A percentile compares a stretch with the other conserved stretches of the same genome.
Conservation (phyloP, 2,329 filamentous ascomycete species). For the Colletotrichum lindemuthianum region DNA sequence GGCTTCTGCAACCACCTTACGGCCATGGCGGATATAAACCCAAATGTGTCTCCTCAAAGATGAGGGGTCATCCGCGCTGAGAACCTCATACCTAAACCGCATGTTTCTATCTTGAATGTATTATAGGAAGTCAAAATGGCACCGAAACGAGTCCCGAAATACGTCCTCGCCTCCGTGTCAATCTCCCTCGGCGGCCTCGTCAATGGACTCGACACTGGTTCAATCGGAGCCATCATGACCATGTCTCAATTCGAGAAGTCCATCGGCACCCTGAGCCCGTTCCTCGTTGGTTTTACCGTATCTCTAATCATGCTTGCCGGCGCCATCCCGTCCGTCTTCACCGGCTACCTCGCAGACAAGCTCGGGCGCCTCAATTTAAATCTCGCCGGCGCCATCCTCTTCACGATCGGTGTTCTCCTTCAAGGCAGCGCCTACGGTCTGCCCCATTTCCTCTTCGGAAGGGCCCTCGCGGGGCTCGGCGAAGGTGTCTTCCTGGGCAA, state of each 20-base stretch:
- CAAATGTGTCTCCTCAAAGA: too few species aligned
- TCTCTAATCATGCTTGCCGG: conserved; percentile 69
- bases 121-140: not conserved
- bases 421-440: conserved; percentile 59
- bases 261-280: conserved; percentile 60
- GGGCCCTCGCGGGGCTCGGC: conserved; percentile 66
- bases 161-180: conserved; percentile 13
- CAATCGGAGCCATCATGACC: conserved; percentile 45
- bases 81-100: not conserved
- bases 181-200: conserved; percentile 18
- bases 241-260: conserved; percentile 46
- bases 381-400: conserved; percentile 57
- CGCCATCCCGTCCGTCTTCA: conserved; percentile 67
- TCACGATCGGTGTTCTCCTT: conserved; percentile 62
- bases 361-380: conserved; percentile 62
- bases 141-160: conserved; percentile 8
- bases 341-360: conserved; percentile 61
- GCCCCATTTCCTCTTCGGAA: conserved; percentile 63
- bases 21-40: too few species aligned
- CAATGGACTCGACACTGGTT: conserved; percentile 49
- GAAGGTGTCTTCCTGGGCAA: conserved; percentile 68
- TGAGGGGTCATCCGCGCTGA: not conserved
- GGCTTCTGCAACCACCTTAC: not conserved
- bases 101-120: not conserved
- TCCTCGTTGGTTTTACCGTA: conserved; percentile 67